These are phyloP conservation scores for Phytophthora fragariae DNA, from an alignment of 352 stramenopile species.

Conservation along the genomic window DNA sequence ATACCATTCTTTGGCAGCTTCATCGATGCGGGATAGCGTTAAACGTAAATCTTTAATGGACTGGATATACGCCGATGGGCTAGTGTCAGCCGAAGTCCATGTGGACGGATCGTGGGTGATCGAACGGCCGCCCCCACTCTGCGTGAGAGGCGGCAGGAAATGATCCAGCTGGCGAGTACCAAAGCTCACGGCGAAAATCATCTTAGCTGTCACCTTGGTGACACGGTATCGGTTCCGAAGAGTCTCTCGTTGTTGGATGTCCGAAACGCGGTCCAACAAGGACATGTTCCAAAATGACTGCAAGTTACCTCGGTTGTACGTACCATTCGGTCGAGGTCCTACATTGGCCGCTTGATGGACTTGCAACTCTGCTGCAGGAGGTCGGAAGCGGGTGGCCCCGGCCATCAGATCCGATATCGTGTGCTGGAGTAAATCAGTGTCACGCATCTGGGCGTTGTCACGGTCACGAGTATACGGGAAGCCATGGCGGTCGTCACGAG, in stretches of 20 bases:
- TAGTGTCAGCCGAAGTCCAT: constrained; percentile 6
- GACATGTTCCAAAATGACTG: constrained; percentile 7
- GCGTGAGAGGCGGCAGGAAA: not conserved
- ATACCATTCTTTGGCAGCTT: not conserved
- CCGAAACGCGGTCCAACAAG: constrained; percentile 11
- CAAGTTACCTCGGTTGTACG: not conserved
- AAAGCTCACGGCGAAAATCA: constrained; percentile 16
- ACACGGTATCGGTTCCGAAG: not conserved
- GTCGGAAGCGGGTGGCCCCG: no score
- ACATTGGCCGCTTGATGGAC: not conserved
- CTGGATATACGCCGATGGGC: not conserved
- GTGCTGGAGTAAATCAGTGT: no score
- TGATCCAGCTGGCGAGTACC: not conserved
- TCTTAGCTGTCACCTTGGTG: constrained; percentile 14
- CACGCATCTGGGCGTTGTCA: no score
- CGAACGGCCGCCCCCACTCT: not conserved
- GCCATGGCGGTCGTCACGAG: no score
- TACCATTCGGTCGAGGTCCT: constrained; percentile 5
- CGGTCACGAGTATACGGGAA: no score
- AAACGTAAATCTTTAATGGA: not conserved
- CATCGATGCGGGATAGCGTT: not conserved
- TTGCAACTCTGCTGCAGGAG: no score
- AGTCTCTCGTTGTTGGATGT: not conserved
- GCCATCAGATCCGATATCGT: no score
- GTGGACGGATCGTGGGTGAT: constrained; percentile 1